Percentiles rank a stretch among this genome's conserved stretches.
Evolutionary conservation across 208 protist species (phyloP).

Genomic region (Leishmania lainsoni): DNA sequence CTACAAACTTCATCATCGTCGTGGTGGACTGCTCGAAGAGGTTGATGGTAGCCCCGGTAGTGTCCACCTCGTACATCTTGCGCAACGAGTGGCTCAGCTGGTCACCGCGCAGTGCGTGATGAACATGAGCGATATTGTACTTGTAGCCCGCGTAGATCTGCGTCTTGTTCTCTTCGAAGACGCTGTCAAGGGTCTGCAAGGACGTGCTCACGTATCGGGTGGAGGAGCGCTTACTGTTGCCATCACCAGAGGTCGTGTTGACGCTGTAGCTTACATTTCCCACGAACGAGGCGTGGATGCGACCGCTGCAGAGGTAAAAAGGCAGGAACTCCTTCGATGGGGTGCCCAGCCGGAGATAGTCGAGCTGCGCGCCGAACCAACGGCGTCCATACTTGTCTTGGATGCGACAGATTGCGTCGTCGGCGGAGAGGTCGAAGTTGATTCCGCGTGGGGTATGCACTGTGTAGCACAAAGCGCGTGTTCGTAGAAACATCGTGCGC

Average conservation of each 20-base stretch:
- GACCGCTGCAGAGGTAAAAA: constrained; percentile 84
- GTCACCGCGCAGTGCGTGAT: constrained; percentile 64
- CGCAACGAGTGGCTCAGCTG: constrained; percentile 49
- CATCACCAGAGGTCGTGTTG: constrained; percentile 19
- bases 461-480: constrained; percentile 23
- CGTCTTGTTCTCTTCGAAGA: constrained; percentile 75
- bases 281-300: constrained; percentile 54
- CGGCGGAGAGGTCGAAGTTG: constrained; percentile 55
- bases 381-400: constrained; percentile 59
- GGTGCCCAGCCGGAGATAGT: constrained; percentile 54
- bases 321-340: constrained; percentile 86
- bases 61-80: constrained; percentile 71
- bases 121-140: constrained; percentile 86
- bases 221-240: constrained; percentile 27
- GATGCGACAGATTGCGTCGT: constrained; percentile 52
- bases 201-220: constrained; percentile 42
- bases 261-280: constrained; percentile 58
- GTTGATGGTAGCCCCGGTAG: constrained; percentile 69
- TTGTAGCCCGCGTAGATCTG: constrained; percentile 92
- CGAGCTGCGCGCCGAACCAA: constrained; percentile 69
- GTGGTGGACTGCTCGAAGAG: constrained; percentile 88
- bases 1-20: constrained; percentile 61
- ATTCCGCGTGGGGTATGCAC: constrained; percentile 78
- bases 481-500: constrained; percentile 48
- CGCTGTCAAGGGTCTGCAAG: constrained; percentile 58